Conservation (phyloP, 148 eudicot genomes). For the Fagopyrum esculentum region DNA sequence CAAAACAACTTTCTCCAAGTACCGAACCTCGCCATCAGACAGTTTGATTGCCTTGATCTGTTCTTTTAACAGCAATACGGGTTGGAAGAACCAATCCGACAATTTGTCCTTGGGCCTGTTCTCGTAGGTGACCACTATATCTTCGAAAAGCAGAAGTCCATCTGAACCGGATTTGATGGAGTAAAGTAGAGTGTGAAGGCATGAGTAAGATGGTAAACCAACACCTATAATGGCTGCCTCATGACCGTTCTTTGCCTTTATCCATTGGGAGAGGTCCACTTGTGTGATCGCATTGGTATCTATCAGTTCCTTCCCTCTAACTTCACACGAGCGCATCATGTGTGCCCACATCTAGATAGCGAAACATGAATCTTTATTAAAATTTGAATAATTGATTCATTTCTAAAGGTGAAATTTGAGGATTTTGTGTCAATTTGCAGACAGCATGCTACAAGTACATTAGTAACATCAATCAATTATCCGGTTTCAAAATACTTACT, state of each 20-base stretch:
- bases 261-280: conserved; percentile 69
- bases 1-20: conserved; percentile 57
- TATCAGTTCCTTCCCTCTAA: conserved; percentile 52
- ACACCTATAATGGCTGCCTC: conserved; percentile 51
- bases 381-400: neutral
- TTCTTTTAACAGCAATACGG: conserved; percentile 76
- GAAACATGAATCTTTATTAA: neutral
- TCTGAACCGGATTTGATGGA: conserved; percentile 62
- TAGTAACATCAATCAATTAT: neutral
- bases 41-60: conserved; percentile 55
- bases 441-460: neutral
- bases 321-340: conserved; percentile 60
- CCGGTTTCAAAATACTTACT: too few species aligned
- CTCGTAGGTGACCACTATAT: conserved; percentile 44
- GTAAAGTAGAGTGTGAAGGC: conserved; percentile 35
- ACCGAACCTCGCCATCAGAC: conserved; percentile 54
- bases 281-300: conserved; percentile 43
- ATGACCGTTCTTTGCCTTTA: conserved; percentile 50
- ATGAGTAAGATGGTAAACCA: conserved; percentile 71
- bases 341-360: conserved; percentile 63
- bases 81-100: conserved; percentile 87
- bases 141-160: conserved; percentile 57
- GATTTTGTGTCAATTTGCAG: neutral
- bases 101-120: conserved; percentile 76
- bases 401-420: neutral